Conservation (phyloP, 208 protist species). For the Trypanosomatidae sp. region DNA sequence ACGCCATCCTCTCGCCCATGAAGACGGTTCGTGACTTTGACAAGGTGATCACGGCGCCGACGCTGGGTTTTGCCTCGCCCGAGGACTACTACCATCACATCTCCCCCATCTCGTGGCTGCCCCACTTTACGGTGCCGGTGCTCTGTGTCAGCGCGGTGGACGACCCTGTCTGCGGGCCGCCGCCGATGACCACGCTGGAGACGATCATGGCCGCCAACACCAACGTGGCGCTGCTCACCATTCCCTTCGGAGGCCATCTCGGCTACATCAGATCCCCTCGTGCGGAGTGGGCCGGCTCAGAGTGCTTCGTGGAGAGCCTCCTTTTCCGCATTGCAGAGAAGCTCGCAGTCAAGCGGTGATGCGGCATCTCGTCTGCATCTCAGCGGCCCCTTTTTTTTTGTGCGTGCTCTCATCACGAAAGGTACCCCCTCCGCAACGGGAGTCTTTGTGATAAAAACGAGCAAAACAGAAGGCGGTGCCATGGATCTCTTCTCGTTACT, state of each 20-base stretch:
- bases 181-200: conserved; percentile 29
- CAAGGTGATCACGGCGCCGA: conserved; percentile 50
- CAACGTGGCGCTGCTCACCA: conserved; percentile 38
- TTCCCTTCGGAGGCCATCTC: conserved; percentile 61
- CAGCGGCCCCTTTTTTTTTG: too few relatives aligned
- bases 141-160: conserved; percentile 62
- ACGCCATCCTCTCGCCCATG: conserved; percentile 33
- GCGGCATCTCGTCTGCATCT: too few relatives aligned
- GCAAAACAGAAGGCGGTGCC: too few relatives aligned
- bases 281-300: conserved; percentile 40
- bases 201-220: conserved; percentile 34
- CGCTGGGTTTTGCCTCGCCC: conserved; percentile 48
- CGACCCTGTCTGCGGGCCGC: conserved; percentile 51
- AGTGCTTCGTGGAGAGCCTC: conserved; percentile 41
- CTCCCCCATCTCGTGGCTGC: conserved; percentile 44
- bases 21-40: conserved; percentile 63
- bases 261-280: conserved; percentile 39
- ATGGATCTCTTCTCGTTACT: too few relatives aligned
- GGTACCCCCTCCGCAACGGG: too few relatives aligned
- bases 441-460: too few relatives aligned
- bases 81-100: conserved; percentile 65
- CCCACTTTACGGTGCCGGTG: conserved; percentile 41
- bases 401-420: too few relatives aligned
- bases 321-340: conserved; percentile 12
- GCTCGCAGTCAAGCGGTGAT: conserved; percentile 2